Evolutionary conservation across 2,329 filamentous ascomycete genomes (phyloP), one percentile per base, ranked within the genome.

Genomic region (Exophiala dermatitidis): DNA sequence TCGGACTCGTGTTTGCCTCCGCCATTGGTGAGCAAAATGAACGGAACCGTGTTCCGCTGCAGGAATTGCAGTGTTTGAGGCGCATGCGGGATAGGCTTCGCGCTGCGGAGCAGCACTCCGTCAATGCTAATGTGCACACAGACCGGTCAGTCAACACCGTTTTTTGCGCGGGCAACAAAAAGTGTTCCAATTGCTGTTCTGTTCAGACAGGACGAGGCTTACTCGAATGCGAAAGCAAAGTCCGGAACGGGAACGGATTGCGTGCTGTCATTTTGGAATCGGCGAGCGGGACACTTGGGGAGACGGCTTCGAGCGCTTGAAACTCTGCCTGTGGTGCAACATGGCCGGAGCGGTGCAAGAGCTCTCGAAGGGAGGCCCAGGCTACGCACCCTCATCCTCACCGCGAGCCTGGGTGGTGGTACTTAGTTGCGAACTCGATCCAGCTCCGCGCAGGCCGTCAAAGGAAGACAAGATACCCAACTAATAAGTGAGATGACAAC

Each of bases 1-100:
- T 86, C 83, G 2, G 74, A 74, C 71, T 97, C 91, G 58, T 83
- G 81, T 66, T 86, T 89, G 53, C 93, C 93, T 40, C 93, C 93
- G 62, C 93, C 93, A 71, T 98, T 98, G 54, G 93, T 98, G 58
- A 98, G 77, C 33, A 98, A 81, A 64, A 98, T 91, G 72, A 95
- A 97, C 8, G 90, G 90, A 43, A 96, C 88, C 44, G 80, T 77
- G 65, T 90, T 78, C 44, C 78, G 72, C 62, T 90, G 82, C 19
- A 97, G 82, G 64, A 83, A 85, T 31, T 76, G 73, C 19, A 98
- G 78, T 9, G 90, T 80, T 64, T 87, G 78, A 1, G 81, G 75
- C 1, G 93, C 91, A 32, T 87, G 85, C 1, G 88, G 85, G 44
- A 97, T 83, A 2, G 88, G 83, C 58, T 84, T 81, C 3, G 86